Evolutionary conservation across 2,329 filamentous ascomycete genomes (phyloP).

Genomic region (Monilinia polystroma): DNA sequence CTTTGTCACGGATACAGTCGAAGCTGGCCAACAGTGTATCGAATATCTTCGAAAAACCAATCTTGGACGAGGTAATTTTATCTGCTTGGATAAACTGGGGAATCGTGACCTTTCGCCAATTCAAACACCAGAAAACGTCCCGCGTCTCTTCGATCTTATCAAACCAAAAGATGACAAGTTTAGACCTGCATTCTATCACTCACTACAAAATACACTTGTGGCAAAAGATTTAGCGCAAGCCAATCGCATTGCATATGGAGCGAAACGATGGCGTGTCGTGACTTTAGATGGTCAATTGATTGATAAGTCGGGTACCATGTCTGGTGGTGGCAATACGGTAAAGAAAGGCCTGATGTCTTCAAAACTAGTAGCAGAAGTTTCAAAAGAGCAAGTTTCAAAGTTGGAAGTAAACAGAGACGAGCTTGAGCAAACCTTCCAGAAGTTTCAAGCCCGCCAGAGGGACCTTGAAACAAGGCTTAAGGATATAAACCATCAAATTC

Average conservation of each 20-base stretch:
- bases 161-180: constrained; percentile 86
- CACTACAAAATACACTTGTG: constrained; percentile 91
- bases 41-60: constrained; percentile 98
- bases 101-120: constrained; percentile 75
- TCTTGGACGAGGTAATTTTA: constrained; percentile 93
- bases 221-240: constrained; percentile 92
- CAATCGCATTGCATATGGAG: constrained; percentile 94
- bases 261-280: constrained; percentile 91
- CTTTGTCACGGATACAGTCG: constrained; percentile 94
- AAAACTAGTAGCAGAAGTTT: constrained; percentile 83
- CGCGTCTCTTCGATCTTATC: constrained; percentile 88
- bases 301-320: constrained; percentile 98
- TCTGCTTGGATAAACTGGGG: constrained; percentile 85
- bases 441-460: constrained; percentile 81
- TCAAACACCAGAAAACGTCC: constrained; percentile 86
- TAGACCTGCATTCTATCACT: constrained; percentile 88
- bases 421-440: constrained; percentile 77
- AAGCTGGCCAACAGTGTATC: constrained; percentile 96
- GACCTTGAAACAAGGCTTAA: constrained; percentile 73
- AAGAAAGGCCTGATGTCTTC: constrained; percentile 96
- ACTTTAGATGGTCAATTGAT: constrained; percentile 94
- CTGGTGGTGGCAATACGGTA: constrained; percentile 86
- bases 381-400: constrained; percentile 83
- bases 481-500: constrained; percentile 73
- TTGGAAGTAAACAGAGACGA: constrained; percentile 84